Base-by-base conservation (phyloP, 176 grass and related monocot species). In the Carex kokanica region DNA sequence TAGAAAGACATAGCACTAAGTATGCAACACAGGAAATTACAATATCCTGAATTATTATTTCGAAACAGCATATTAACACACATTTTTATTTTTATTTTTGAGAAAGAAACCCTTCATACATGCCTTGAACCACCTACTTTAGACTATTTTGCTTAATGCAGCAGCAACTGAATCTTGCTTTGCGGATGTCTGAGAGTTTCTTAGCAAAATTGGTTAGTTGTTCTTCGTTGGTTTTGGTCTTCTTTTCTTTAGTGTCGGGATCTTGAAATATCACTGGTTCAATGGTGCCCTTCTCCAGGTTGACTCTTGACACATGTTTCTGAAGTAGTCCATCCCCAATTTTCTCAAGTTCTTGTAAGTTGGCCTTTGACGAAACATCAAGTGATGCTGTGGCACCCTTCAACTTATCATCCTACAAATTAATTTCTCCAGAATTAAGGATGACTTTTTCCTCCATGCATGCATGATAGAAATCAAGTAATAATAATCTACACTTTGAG, bases 261-360 rank as follows among this genome's bases (percentile, higher is more conserved):
- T 8, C 21, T 25, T 74, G 2, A 20, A 52, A 74, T 15, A 29
- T 3, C 15, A 88, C 53, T 10, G 61, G 0, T 55, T 88, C 83
- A 6, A 80, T 80, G 6, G 2, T 17, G 5, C 90, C 91, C 0
- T 75, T 94, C 86, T 94, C 90, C 2, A 94, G 66, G 74, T 97
- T 89, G 38, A 92, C 91, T 69, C 90, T 87, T 12, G 94, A 54
- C 74, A 92, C 88, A 5, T 16, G 16, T 74, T 84, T 97, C 45
- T 69, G 40, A 3, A 94, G 83, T 3, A 97, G 86, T 0, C 40
- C 32, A 0, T 75, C 27, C 0, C 91, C 91, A 8, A 97, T 87
- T 2, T 79, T 32, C 0, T 93, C 83, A 13, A 92, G 66, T 8
- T 78, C 64, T 57, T 83, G 16, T 86, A 94, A 79, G 88, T 97